Conservation (phyloP, 768 basidiomycete species). For the Royoungia palumana region DNA sequence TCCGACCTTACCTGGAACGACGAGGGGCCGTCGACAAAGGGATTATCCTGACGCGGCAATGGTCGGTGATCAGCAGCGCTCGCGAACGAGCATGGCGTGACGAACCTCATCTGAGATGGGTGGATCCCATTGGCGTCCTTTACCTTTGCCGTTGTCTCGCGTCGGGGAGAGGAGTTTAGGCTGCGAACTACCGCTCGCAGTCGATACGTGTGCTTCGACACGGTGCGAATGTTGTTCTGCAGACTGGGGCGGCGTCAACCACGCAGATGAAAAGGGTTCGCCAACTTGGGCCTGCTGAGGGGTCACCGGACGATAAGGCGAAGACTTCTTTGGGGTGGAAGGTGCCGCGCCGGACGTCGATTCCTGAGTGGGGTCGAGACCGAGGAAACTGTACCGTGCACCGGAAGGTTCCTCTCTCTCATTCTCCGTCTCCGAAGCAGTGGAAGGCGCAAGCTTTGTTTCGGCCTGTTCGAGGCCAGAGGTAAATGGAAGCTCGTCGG, state of each 20-base stretch:
- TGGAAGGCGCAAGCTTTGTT: background rate
- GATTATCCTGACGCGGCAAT: slow-evolving; percentile 22
- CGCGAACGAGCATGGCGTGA: background rate
- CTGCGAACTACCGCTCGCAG: background rate
- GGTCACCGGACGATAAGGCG: background rate
- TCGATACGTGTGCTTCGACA: background rate
- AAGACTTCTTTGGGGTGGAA: slow-evolving; percentile 16
- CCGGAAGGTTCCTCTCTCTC: background rate
- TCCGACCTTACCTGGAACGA: no score
- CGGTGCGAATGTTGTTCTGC: background rate
- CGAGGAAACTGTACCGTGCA: slow-evolving; percentile 20
- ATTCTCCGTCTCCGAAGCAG: background rate
- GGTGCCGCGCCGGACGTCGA: slow-evolving; percentile 1
- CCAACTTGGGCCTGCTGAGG: background rate
- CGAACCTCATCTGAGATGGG: slow-evolving; percentile 8
- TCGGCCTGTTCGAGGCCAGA: background rate
- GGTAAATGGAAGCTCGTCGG: slow-evolving; percentile 17
- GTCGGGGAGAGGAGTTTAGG: slow-evolving; percentile 21
- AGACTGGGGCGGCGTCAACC: slow-evolving; percentile 25
- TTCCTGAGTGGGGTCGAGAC: slow-evolving; percentile 11
- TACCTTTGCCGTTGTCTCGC: slow-evolving; percentile 26
- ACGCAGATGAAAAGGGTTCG: background rate
- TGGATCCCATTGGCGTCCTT: slow-evolving; percentile 15
- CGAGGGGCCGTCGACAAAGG: slow-evolving; percentile 5
- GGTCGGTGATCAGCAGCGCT: background rate